phyloP scores from a whole-genome alignment of 2,329 filamentous ascomycete species.

The Neurospora sp. region DNA sequence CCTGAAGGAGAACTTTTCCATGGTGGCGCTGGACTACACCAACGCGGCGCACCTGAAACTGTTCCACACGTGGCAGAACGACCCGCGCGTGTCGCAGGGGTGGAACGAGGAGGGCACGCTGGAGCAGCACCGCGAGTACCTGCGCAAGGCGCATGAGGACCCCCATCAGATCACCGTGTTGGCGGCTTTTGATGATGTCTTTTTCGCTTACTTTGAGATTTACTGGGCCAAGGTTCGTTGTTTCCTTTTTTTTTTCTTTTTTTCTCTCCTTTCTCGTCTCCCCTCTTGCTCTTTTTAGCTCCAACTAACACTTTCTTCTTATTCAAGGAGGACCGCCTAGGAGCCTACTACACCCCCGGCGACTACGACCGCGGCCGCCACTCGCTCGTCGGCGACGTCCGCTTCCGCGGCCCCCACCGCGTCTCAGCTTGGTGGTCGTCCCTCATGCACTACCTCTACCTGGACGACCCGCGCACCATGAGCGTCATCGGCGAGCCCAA shows the following conservation, averaged over 20 bases:
- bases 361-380: slow-evolving; percentile 51
- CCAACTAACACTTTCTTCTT: neutral
- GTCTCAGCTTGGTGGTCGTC: slow-evolving; percentile 53
- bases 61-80: slow-evolving; percentile 77
- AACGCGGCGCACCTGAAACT: slow-evolving; percentile 54
- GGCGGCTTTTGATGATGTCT: slow-evolving; percentile 37
- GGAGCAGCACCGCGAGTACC: slow-evolving; percentile 64
- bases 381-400: slow-evolving; percentile 47
- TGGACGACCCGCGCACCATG: slow-evolving; percentile 49
- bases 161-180: slow-evolving; percentile 57
- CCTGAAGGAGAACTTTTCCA: slow-evolving; percentile 65
- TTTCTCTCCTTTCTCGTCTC: neutral
- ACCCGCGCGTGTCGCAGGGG: slow-evolving; percentile 67
- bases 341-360: slow-evolving; percentile 43
- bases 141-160: slow-evolving; percentile 58
- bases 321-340: slow-evolving; percentile 42
- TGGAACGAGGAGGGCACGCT: slow-evolving; percentile 73
- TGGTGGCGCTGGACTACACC: slow-evolving; percentile 61
- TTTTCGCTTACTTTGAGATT: slow-evolving; percentile 5
- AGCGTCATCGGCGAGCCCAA: slow-evolving; percentile 61
- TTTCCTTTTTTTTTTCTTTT: slow-evolving; percentile 1
- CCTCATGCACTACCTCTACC: slow-evolving; percentile 52
- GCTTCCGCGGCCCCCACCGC: slow-evolving; percentile 49
- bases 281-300: too few relatives aligned
- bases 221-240: slow-evolving; percentile 12